A percentile compares a stretch with the other conserved stretches of the same genome.
Conservation (phyloP, 192 early-diverging fungal genomes). For the Mortierella antarctica region DNA sequence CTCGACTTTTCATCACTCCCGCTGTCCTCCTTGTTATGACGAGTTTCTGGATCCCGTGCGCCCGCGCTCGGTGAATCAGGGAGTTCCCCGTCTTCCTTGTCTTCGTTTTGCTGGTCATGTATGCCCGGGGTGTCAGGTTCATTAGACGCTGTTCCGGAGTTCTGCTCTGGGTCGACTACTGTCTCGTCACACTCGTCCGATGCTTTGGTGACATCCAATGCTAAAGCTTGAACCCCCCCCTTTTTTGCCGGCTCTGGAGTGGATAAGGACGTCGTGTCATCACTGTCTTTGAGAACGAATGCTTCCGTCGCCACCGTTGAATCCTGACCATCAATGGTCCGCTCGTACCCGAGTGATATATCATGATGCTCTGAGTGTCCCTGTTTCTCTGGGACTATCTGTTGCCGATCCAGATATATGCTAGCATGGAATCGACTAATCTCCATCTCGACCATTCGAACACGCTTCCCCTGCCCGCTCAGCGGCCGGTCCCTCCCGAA, state of each 20-base stretch:
- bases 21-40: not conserved
- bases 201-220: no score
- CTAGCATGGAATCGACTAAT: slow-evolving; percentile 73
- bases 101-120: not conserved
- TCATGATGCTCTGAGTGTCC: not conserved
- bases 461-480: slow-evolving; percentile 57
- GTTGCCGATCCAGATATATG: slow-evolving; percentile 58
- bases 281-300: no score
- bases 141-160: no score
- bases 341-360: not conserved
- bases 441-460: slow-evolving; percentile 73
- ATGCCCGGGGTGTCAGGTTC: no score
- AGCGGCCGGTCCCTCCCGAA: slow-evolving; percentile 68
- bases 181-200: no score
- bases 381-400: slow-evolving; percentile 9
- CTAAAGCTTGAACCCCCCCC: no score
- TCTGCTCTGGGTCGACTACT: no score
- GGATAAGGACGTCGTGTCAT: no score
- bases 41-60: not conserved
- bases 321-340: not conserved
- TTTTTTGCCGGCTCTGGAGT: no score
- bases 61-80: slow-evolving; percentile 33
- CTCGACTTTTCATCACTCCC: not conserved
- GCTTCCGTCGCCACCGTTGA: not conserved
- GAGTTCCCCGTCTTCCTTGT: slow-evolving; percentile 34